These are phyloP conservation scores for Termitomyces titanicus DNA, from an alignment of 768 basidiomycete species.

Conservation along the genomic window DNA sequence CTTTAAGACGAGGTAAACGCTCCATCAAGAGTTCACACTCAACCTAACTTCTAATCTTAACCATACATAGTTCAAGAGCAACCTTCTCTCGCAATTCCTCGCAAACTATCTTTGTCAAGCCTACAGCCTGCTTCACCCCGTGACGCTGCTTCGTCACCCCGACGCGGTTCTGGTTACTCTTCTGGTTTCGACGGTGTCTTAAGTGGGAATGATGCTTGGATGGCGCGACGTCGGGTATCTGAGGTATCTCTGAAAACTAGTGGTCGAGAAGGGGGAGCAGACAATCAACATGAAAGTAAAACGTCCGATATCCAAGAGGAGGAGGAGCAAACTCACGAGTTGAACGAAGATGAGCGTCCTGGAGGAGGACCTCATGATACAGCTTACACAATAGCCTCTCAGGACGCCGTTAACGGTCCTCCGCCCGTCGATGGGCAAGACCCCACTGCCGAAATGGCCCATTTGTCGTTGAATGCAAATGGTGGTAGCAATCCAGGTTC, in stretches of 20 bases:
- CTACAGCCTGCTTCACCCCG: constrained; percentile 57
- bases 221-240: constrained; percentile 58
- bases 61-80: constrained; percentile 44
- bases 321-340: constrained; percentile 37
- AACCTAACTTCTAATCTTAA: constrained; percentile 13
- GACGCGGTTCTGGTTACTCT: constrained; percentile 54
- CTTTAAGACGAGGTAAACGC: constrained; percentile 57
- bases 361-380: constrained; percentile 1
- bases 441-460: constrained; percentile 10
- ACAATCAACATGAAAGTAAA: constrained; percentile 37
- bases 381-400: background rate
- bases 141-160: constrained; percentile 61
- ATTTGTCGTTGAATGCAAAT: constrained; percentile 13
- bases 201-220: constrained; percentile 65
- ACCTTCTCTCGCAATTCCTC: constrained; percentile 47
- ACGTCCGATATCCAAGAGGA: constrained; percentile 56
- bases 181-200: constrained; percentile 75
- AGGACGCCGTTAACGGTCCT: background rate
- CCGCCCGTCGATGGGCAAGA: background rate
- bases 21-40: background rate
- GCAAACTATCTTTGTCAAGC: constrained; percentile 68
- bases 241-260: constrained; percentile 45
- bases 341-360: constrained; percentile 1
- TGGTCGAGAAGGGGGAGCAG: constrained; percentile 36
- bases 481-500: constrained; percentile 16